phyloP scores from a whole-genome alignment of 2,329 filamentous ascomycete species.

The Aspergillus novoparasiticus region DNA sequence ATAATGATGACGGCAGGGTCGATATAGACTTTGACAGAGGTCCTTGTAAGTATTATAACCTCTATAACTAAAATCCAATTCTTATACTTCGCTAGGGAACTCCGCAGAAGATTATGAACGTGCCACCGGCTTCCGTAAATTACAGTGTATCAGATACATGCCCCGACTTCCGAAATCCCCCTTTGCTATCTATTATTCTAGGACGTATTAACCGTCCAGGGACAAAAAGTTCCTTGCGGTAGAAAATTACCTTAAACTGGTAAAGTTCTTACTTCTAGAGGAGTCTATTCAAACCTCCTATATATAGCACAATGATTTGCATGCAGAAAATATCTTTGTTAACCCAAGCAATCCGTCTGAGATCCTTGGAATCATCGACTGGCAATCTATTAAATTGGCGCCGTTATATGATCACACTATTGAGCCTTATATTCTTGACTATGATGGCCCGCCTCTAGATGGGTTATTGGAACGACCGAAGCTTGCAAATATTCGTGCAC shows the following conservation, averaged over 20 bases:
- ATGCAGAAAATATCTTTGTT: conserved; percentile 29
- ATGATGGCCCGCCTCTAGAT: background rate
- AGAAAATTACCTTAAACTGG: conserved; percentile 20
- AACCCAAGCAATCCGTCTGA: conserved; percentile 10
- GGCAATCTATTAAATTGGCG: conserved; percentile 13
- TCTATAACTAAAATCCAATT: conserved; percentile 5
- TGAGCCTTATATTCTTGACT: background rate
- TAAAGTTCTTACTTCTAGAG: conserved; percentile 4
- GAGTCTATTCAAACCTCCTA: conserved; percentile 27
- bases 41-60: conserved; percentile 11
- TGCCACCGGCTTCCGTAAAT: conserved; percentile 36
- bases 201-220: conserved; percentile 9
- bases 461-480: background rate
- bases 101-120: conserved; percentile 32
- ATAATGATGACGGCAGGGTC: conserved; percentile 32
- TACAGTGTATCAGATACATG: conserved; percentile 22
- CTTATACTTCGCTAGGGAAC: conserved; percentile 27
- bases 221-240: background rate
- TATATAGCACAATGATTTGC: conserved; percentile 24
- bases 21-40: conserved; percentile 11
- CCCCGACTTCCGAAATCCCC: conserved; percentile 2
- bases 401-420: background rate
- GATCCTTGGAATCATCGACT: conserved; percentile 14
- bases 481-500: background rate
- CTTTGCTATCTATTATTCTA: conserved; percentile 5